Evolutionary conservation across 2,329 filamentous ascomycete species (phyloP).

Genomic region (Lachnellula arida): DNA sequence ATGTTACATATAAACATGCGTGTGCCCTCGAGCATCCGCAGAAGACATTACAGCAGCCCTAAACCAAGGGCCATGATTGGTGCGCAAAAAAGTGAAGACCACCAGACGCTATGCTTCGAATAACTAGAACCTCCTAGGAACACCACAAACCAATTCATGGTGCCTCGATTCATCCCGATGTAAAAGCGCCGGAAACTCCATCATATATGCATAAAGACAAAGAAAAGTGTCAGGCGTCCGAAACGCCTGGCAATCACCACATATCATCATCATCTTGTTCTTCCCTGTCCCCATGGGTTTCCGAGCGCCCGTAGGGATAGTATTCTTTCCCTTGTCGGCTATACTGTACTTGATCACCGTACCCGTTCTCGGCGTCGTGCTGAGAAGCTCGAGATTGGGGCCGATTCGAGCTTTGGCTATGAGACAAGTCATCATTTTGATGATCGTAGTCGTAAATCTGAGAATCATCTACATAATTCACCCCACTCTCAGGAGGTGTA

Average conservation of each 20-base stretch:
- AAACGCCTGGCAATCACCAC: conserved; percentile 28
- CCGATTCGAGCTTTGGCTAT: conserved; percentile 27
- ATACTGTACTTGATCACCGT: conserved; percentile 29
- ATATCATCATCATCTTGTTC: conserved; percentile 30
- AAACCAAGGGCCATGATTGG: conserved; percentile 15
- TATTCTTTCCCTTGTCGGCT: conserved; percentile 27
- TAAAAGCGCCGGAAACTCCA: conserved; percentile 30
- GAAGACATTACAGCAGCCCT: conserved; percentile 21
- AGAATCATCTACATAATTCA: conserved; percentile 43
- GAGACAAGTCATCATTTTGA: conserved; percentile 29
- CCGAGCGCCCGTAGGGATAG: conserved; percentile 24
- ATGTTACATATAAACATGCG: conserved; percentile 29
- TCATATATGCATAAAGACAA: conserved; percentile 30
- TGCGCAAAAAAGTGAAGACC: conserved; percentile 16
- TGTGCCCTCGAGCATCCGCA: conserved; percentile 14
- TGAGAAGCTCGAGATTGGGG: conserved; percentile 32
- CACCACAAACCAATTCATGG: conserved; percentile 8
- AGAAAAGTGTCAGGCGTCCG: conserved; percentile 1
- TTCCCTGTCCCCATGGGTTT: conserved; percentile 19
- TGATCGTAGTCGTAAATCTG: conserved; percentile 48
- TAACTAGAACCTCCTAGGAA: conserved; percentile 16
- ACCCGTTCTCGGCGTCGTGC: conserved; percentile 28
- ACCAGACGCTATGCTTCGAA: conserved; percentile 33
- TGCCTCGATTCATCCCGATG: conserved; percentile 15
- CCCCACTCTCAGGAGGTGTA: conserved; percentile 32